Evolutionary conservation across 139 green algal genomes (phyloP), one percentile per base, ranked within the genome.

Genomic region (Penium margaritaceum): DNA sequence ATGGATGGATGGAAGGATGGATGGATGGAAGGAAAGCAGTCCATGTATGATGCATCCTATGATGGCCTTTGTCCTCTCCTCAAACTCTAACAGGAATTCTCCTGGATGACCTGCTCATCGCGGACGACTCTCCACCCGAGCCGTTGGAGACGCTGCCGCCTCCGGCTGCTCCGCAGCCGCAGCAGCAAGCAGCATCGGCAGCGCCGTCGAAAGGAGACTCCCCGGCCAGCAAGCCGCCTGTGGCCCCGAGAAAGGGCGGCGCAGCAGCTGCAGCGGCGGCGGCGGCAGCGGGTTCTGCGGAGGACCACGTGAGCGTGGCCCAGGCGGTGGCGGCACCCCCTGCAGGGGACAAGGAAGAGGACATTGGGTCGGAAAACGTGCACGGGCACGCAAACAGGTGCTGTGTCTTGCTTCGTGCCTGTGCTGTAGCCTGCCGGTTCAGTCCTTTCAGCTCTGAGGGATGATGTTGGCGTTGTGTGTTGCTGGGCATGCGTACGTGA

Each of bases 101-200:
- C 72, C 84, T 98, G 66, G 90, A 91, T 38, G 92, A 97, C 72
- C 73, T 92, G 74, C 78, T 91, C 36, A 82, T 90, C 19, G 41
- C 60, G 7, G 72, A 87, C 53, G 83, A 86, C 47, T 38, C 51
- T n/a, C 51, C 51, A 5, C 51, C 51, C 51, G 51, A 60, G 51
- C 51, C 29, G 51, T n/a, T n/a, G n/a, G 24, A n/a, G 5, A 21
- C 51, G 24, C 51, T 60, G 51, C 51, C 51, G 17, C 21, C 46
- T 1, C 9, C 51, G 9, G 15, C 51, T 3, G 51, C 51, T 5
- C 51, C 51, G n/a, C 24, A n/a, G n/a, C n/a, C n/a, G n/a, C n/a
- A n/a, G n/a, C n/a, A n/a, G n/a, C n/a, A n/a, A n/a, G n/a, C n/a
- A n/a, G n/a, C n/a, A n/a, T n/a, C n/a, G n/a, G n/a, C n/a, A n/a